Conservation (phyloP, 2,329 filamentous ascomycete species). For the Aspergillus intermedius region DNA sequence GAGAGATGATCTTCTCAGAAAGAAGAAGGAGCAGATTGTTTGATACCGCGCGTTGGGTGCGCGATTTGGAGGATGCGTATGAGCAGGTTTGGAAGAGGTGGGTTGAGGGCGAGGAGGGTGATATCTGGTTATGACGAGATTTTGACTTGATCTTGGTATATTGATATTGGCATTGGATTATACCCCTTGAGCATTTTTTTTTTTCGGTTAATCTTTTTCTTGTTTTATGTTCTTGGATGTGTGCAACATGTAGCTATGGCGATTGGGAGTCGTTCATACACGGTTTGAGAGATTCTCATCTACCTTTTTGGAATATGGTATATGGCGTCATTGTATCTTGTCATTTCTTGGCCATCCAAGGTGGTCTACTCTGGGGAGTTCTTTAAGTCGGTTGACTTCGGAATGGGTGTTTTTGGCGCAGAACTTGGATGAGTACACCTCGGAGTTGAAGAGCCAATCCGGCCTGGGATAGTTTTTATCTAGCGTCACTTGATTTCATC, state of each 20-base stretch:
- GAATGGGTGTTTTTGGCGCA: not conserved
- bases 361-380: not conserved
- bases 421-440: not conserved
- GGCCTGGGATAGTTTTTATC: not conserved
- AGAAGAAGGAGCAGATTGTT: constrained; percentile 86
- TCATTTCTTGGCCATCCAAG: not conserved
- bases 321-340: not conserved
- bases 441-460: not conserved
- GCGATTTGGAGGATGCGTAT: constrained; percentile 82
- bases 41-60: constrained; percentile 84
- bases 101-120: constrained; percentile 79
- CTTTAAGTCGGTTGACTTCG: no score
- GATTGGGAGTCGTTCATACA: not conserved
- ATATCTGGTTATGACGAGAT: constrained; percentile 67
- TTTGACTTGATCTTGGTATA: not conserved
- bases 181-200: constrained; percentile 1
- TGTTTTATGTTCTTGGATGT: not conserved
- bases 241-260: not conserved
- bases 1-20: constrained; percentile 72
- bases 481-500: not conserved
- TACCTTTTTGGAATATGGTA: not conserved
- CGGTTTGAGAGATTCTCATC: not conserved
- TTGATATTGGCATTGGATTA: not conserved
- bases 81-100: constrained; percentile 81
- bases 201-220: not conserved